Base-by-base conservation (phyloP, 805 yeast species). In the Wickerhamomyces hampshirensis region DNA sequence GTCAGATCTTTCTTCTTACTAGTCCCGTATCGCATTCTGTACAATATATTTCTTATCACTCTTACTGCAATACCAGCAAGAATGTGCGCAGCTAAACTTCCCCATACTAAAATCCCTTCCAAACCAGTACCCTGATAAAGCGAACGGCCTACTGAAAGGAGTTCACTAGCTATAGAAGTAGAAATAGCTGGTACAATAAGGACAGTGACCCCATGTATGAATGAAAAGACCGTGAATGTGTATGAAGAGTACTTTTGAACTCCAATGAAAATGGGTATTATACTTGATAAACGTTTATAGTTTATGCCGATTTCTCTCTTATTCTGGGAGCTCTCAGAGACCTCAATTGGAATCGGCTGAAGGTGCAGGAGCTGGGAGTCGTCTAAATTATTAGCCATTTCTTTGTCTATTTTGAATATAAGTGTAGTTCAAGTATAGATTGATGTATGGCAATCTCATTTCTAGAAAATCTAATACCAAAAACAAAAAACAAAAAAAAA, bases 171-270 rank as follows among this genome's bases (percentile, higher is more conserved):
- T 3, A 66, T 37, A 0, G 55, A 65, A 1, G 59, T 38, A 6
- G 75, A 69, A 4, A 75, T 48, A 4, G 70, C 51, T 0, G 93
- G 91, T 0, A 72, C 65, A 2, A 73, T 44, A 0, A 74, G 61
- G 5, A 77, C 81, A 0, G 80, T 65, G 1, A 75, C 41, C 0
- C 74, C 48, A 53, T 84, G 93, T 8, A 83, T 56, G 1, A 74
- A 68, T 1, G 77, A 56, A 51, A 84, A 84, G 2, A 69, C 58
- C 0, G 71, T 51, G 52, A 84, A 75, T 8, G 77, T 63, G 33
- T 75, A 67, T 0, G 84, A 77, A 11, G 84, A 72, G 55, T 74
- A 78, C 51, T 74, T 74, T 57, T 84, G 93, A 0, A 59, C 28
- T 6, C 40, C 35, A 6, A 32, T 32, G 5, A 64, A 42, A 4